Evolutionary conservation across 2,329 filamentous ascomycete genomes (phyloP).

Genomic region (Colletotrichum tamarilloi): DNA sequence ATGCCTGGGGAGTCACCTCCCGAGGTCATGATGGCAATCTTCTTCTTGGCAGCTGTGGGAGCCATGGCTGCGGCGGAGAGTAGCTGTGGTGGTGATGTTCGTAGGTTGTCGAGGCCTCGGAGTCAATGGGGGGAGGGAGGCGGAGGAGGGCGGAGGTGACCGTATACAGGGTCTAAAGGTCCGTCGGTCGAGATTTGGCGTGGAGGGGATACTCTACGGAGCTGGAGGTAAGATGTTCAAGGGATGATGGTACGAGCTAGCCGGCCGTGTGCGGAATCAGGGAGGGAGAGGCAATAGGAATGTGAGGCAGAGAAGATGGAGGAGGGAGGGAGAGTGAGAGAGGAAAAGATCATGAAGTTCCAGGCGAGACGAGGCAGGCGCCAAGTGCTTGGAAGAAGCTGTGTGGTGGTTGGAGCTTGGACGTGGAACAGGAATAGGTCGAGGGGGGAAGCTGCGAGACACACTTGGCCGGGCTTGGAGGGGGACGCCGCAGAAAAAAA

Average conservation of each 20-base stretch:
- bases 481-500: conserved; percentile 14
- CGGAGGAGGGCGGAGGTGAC: background rate
- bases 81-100: background rate
- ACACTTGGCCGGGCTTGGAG: conserved; percentile 21
- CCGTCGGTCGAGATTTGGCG: conserved; percentile 10
- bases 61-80: conserved; percentile 48
- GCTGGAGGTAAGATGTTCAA: conserved; percentile 19
- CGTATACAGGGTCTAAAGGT: conserved; percentile 10
- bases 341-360: conserved; percentile 25
- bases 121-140: conserved; percentile 10
- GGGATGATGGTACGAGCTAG: conserved; percentile 23
- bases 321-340: conserved; percentile 8
- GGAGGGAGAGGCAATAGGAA: background rate
- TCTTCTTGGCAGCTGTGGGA: conserved; percentile 62
- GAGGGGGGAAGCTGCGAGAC: conserved; percentile 32
- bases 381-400: conserved; percentile 32
- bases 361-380: conserved; percentile 6
- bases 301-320: background rate
- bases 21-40: conserved; percentile 93
- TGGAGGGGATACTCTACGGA: background rate
- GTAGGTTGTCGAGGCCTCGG: conserved; percentile 19
- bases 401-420: conserved; percentile 27
- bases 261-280: conserved; percentile 17
- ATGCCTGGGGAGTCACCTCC: conserved; percentile 95
- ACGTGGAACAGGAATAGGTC: conserved; percentile 4